These are phyloP conservation scores for Cytospora piceicola DNA, from an alignment of 2,329 filamentous ascomycete genomes.

Conservation along the genomic window DNA sequence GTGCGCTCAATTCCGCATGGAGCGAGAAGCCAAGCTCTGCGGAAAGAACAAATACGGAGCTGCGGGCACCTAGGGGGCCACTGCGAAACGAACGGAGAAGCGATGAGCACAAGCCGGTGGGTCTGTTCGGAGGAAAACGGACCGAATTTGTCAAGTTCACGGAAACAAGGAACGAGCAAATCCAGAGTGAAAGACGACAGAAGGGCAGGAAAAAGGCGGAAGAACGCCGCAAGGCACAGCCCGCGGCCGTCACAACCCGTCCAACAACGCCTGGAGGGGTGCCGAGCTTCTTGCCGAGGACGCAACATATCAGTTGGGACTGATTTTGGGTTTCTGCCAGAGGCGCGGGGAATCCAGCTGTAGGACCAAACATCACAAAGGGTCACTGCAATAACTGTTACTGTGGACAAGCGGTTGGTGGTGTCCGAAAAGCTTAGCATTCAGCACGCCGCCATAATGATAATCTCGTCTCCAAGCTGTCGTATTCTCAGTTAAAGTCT, in stretches of 20 bases:
- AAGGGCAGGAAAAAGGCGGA: not conserved
- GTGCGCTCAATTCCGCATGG: not conserved
- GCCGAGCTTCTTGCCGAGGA: slow-evolving; percentile 5
- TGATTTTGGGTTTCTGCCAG: not conserved
- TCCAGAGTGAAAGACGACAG: not conserved
- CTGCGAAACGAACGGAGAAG: not conserved
- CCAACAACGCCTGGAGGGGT: not conserved
- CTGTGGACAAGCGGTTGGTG: not conserved
- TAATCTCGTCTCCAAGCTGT: not conserved
- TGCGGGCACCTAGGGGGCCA: not conserved
- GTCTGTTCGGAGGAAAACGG: too few relatives aligned
- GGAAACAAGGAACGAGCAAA: not conserved
- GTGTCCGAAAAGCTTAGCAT: not conserved
- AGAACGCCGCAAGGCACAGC: not conserved
- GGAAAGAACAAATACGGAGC: not conserved
- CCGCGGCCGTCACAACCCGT: not conserved
- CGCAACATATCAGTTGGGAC: slow-evolving; percentile 3
- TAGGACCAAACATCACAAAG: not conserved
- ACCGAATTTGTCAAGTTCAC: not conserved
- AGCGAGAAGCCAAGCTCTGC: too few relatives aligned
- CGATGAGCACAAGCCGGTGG: not conserved
- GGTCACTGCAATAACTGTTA: not conserved
- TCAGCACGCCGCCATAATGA: not conserved
- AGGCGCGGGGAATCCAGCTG: not conserved
- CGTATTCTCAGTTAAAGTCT: not conserved